Conservation (phyloP, 148 eudicot species). For the Rhododendron kiyosumense region DNA sequence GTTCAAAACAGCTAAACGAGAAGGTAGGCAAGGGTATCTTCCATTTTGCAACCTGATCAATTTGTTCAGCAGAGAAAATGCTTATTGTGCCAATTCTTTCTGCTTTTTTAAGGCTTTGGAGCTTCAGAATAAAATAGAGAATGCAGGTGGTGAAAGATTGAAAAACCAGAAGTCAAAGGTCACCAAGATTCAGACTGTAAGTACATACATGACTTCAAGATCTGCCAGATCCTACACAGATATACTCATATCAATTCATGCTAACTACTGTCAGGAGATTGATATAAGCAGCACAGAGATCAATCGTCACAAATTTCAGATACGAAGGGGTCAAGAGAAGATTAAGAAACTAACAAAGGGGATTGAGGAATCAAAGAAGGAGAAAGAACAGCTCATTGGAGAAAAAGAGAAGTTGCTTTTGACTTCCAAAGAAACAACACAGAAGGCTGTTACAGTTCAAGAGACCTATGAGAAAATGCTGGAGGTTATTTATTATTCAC, state of each 20-base stretch:
- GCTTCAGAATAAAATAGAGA: conserved; percentile 82
- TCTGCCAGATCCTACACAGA: background rate
- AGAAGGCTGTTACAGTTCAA: conserved; percentile 70
- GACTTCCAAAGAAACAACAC: conserved; percentile 64
- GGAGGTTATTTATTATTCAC: conserved; percentile 38
- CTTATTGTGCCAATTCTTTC: background rate
- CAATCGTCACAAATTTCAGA: conserved; percentile 84
- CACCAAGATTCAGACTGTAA: conserved; percentile 78
- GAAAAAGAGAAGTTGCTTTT: conserved; percentile 55
- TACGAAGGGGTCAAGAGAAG: conserved; percentile 82
- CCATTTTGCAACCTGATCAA: background rate
- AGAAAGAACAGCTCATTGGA: conserved; percentile 54
- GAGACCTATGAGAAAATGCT: conserved; percentile 72
- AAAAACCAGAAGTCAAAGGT: conserved; percentile 74
- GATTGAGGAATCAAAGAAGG: conserved; percentile 81
- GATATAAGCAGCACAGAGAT: conserved; percentile 79
- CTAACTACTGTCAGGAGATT: conserved; percentile 49
- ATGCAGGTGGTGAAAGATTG: conserved; percentile 89
- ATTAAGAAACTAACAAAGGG: conserved; percentile 69
- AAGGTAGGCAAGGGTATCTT: conserved; percentile 42
- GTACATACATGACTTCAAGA: conserved; percentile 21
- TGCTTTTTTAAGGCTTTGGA: conserved; percentile 43
- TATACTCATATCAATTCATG: no score
- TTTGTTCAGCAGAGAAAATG: background rate
- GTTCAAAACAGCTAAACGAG: conserved; percentile 69